Conservation (phyloP, 148 eudicot genomes). For the Amaranthus hypochondriacus region DNA sequence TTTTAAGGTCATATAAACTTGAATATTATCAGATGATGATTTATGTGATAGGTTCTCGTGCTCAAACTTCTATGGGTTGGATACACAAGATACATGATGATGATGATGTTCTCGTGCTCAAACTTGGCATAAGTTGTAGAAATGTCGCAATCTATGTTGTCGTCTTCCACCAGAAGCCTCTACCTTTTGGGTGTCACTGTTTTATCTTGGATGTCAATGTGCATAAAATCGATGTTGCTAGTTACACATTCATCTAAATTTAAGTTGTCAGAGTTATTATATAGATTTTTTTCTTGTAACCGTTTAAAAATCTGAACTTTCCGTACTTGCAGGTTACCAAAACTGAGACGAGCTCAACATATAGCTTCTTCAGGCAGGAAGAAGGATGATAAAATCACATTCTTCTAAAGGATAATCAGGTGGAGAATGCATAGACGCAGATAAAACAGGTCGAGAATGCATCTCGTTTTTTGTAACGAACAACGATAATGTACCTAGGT, state of each 20-base stretch:
- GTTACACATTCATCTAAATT: no score
- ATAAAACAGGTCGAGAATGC: not conserved
- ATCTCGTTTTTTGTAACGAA: not conserved
- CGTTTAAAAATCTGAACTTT: not conserved
- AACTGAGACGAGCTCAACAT: conserved; percentile 68
- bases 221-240: no score
- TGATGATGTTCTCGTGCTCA: no score
- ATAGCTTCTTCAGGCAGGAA: conserved; percentile 63
- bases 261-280: no score
- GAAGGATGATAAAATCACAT: conserved; percentile 28
- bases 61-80: no score
- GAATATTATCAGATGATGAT: no score
- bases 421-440: not conserved
- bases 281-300: not conserved
- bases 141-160: not conserved
- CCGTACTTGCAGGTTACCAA: conserved; percentile 54
- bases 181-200: not conserved
- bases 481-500: not conserved
- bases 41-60: no score
- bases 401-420: not conserved
- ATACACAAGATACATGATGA: no score
- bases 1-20: no score
- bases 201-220: not conserved
- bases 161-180: not conserved
- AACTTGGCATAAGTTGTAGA: not conserved